A percentile compares a stretch with the other conserved stretches of the same genome.
Evolutionary conservation across 179 eudicot species (phyloP).

Genomic region (Drosera spatulata): DNA sequence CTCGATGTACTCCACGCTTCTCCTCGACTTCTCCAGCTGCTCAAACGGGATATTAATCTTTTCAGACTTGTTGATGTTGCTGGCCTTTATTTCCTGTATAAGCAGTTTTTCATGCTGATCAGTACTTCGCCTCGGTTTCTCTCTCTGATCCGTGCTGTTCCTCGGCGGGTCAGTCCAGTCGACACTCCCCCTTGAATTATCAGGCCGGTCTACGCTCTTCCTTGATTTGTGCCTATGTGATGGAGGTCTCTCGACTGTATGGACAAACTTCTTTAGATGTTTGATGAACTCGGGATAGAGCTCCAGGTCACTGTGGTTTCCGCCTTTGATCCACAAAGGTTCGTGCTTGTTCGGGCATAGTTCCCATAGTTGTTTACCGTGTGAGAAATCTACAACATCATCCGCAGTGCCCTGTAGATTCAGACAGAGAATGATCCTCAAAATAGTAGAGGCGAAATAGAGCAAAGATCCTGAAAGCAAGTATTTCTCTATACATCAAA

Average conservation of each 20-base stretch:
- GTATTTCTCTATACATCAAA: too few relatives aligned
- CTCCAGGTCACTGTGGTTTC: constrained; percentile 89
- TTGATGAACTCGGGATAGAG: constrained; percentile 80
- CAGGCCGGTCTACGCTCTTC: constrained; percentile 55
- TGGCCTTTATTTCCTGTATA: constrained; percentile 36
- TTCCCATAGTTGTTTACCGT: constrained; percentile 85
- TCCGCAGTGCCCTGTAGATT: constrained; percentile 76
- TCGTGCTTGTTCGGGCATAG: constrained; percentile 71
- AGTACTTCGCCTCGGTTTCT: constrained; percentile 57
- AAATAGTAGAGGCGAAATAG: too few relatives aligned
- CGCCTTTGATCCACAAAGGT: constrained; percentile 94
- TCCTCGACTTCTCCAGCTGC: constrained; percentile 67
- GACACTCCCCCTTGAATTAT: constrained; percentile 55
- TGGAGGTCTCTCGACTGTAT: constrained; percentile 60
- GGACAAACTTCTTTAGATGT: constrained; percentile 74
- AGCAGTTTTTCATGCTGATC: constrained; percentile 39
- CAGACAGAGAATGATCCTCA: too few relatives aligned
- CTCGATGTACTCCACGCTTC: constrained; percentile 75
- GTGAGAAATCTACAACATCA: constrained; percentile 91
- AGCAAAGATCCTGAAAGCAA: too few relatives aligned
- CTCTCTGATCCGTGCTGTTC: constrained; percentile 64
- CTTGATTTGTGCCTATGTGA: constrained; percentile 58
- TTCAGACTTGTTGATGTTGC: constrained; percentile 42
- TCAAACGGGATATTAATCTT: constrained; percentile 56
- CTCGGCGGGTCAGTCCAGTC: constrained; percentile 45